A percentile compares a stretch with the other conserved stretches of the same genome.
Evolutionary conservation across 2,329 filamentous ascomycete genomes (phyloP).

Genomic region (Bipolaris bicolor): DNA sequence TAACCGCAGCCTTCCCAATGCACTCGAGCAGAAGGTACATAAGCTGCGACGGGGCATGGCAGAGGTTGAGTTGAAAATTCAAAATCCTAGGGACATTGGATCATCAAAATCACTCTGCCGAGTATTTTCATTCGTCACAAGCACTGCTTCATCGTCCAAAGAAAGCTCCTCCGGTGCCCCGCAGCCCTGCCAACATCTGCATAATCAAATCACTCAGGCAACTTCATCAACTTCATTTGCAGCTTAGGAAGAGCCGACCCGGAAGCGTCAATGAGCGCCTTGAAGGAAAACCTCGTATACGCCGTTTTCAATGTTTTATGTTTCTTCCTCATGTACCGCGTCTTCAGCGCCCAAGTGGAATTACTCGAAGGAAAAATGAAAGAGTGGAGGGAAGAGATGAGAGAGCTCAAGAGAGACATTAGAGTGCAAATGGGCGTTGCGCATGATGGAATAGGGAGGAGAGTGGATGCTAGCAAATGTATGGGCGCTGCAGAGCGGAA

Average conservation of each 20-base stretch:
- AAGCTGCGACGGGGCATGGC: not conserved
- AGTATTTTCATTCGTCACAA: no score
- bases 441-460: not conserved
- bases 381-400: not conserved
- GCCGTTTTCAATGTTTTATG: not conserved
- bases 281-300: not conserved
- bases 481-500: not conserved
- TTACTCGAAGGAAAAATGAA: not conserved
- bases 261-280: not conserved
- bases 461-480: not conserved
- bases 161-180: not conserved
- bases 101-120: no score
- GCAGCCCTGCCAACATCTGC: not conserved
- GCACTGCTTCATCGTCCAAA: not conserved
- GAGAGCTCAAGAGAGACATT: not conserved
- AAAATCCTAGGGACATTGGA: no score
- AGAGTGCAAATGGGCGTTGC: not conserved
- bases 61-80: not conserved
- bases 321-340: conserved; percentile 3
- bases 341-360: conserved; percentile 3
- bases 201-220: not conserved
- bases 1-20: not conserved
- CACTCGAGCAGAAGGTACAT: not conserved
- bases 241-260: not conserved
- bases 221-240: not conserved